Base-by-base conservation (phyloP, 2,329 filamentous ascomycete species). In the Aspergillus fumigatiaffinis region DNA sequence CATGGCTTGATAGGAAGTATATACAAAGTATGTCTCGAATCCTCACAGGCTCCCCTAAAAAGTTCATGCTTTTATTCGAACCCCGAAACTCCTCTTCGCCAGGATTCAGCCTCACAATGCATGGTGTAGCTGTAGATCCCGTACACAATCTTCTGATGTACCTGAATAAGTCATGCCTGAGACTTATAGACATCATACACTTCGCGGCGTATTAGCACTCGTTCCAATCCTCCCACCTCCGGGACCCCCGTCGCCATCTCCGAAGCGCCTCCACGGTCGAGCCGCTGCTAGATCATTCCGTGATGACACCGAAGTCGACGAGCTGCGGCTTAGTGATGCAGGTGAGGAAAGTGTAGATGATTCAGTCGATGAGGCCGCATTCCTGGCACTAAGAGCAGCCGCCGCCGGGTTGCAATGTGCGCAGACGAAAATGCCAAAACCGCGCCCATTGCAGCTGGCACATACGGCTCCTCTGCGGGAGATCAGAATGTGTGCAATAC, bases 401-500 rank as follows among this genome's bases (percentile, higher is more conserved):
- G 60, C 62, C n/a, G 63, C 57, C 3, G 69, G 69, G 53, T 71
- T 66, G 57, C 71, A 73, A 54, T 68, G 70, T 21, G 59, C 52
- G 50, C 71, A 73, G 50, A 63, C 50, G 53, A 65, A 72, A 6
- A 72, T 66, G 50, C 61, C 70, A 51, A 72, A 69, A n/a, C 71
- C 71, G 4, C 62, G 63, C 10, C 71, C 71, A 5, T 63, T 60
- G 51, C 71, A 73, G 55, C 57, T 64, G 25, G 54, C 59, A 50
- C 71, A 73, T 20, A 66, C 57, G 14, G 64, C 35, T 25, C 55
- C 64, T 58, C 71, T 73, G 20, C 3, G 12, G 8, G 21, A n/a
- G 1, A 28, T 41, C 26, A 61, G 20, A 28, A 10, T 38, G 3
- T 21, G 23, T 17, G 25, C n/a, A 41, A 25, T 9, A 23, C 20